Evolutionary conservation across 345 rosid genomes (phyloP).

Genomic region (Abelmoschus esculentus): DNA sequence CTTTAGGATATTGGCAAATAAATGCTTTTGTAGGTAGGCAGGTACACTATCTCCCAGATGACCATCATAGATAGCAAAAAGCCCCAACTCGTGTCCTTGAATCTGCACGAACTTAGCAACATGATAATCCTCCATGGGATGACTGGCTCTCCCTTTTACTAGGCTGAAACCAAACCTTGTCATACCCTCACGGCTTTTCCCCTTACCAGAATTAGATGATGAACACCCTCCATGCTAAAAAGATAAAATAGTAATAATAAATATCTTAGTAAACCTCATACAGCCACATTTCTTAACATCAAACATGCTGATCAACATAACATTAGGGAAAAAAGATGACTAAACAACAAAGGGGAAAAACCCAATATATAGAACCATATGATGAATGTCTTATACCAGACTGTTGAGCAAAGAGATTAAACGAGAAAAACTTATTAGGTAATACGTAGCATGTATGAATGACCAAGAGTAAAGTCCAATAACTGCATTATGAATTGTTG

Average conservation of each 20-base stretch:
- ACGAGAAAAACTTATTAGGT: not conserved
- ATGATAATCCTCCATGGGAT: slow-evolving; percentile 62
- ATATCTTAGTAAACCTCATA: not conserved
- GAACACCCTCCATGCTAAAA: slow-evolving; percentile 46
- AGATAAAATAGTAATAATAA: not conserved
- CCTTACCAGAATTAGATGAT: slow-evolving; percentile 52
- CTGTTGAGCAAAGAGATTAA: not conserved
- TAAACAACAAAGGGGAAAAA: not conserved
- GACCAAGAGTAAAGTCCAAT: too few relatives aligned
- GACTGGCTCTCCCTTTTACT: slow-evolving; percentile 57
- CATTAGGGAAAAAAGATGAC: not conserved
- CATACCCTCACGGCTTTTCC: slow-evolving; percentile 39
- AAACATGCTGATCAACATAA: not conserved
- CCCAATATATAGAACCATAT: not conserved
- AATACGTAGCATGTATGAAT: not conserved
- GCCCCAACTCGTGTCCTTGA: slow-evolving; percentile 52
- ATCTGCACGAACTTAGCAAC: slow-evolving; percentile 13
- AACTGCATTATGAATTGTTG: too few relatives aligned
- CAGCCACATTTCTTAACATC: not conserved
- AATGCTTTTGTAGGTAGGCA: too few relatives aligned
- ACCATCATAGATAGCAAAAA: slow-evolving; percentile 71
- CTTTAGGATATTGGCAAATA: too few relatives aligned
- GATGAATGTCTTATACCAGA: not conserved
- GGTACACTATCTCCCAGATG: too few relatives aligned
- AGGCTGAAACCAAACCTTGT: slow-evolving; percentile 58